phyloP scores from a whole-genome alignment of 2,329 filamentous ascomycete genomes.

The Fusarium nodosum region DNA sequence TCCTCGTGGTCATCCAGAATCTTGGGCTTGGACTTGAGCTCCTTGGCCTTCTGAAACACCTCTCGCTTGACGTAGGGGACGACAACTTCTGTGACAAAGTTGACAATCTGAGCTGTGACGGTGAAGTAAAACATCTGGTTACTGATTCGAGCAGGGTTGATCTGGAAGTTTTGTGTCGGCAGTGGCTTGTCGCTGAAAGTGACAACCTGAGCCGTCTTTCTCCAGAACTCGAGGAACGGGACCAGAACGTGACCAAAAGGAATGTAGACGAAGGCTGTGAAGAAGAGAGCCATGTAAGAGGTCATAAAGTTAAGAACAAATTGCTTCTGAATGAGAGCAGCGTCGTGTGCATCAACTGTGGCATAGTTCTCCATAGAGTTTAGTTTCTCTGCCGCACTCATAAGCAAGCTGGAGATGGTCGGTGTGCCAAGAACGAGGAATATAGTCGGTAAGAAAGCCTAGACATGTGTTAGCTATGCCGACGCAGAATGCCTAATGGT shows the following conservation, averaged over 20 bases:
- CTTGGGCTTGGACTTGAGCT: conserved; percentile 73
- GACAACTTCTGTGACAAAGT: conserved; percentile 85
- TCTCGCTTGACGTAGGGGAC: conserved; percentile 88
- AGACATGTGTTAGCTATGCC: conserved; percentile 29
- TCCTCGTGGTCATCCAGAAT: conserved; percentile 74
- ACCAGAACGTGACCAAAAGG: conserved; percentile 88
- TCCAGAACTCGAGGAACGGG: conserved; percentile 88
- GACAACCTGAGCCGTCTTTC: conserved; percentile 78
- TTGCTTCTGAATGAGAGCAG: conserved; percentile 89
- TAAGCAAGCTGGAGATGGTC: conserved; percentile 80
- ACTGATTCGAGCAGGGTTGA: conserved; percentile 85
- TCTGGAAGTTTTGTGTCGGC: conserved; percentile 75
- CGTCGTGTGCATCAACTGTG: conserved; percentile 85
- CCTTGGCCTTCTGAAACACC: conserved; percentile 82
- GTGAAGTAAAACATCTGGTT: conserved; percentile 97
- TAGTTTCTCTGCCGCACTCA: conserved; percentile 79
- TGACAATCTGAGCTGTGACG: conserved; percentile 92
- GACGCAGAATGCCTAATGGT: neutral
- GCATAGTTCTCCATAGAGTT: conserved; percentile 94
- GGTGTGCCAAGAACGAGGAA: conserved; percentile 87
- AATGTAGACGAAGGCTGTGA: conserved; percentile 94
- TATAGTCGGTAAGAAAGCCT: conserved; percentile 90
- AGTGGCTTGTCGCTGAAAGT: conserved; percentile 81
- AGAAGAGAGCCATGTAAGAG: conserved; percentile 90
- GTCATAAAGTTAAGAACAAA: conserved; percentile 98